These are phyloP conservation scores for Fusarium sp. DNA, from an alignment of 2,329 filamentous ascomycete species.

Conservation along the genomic window DNA sequence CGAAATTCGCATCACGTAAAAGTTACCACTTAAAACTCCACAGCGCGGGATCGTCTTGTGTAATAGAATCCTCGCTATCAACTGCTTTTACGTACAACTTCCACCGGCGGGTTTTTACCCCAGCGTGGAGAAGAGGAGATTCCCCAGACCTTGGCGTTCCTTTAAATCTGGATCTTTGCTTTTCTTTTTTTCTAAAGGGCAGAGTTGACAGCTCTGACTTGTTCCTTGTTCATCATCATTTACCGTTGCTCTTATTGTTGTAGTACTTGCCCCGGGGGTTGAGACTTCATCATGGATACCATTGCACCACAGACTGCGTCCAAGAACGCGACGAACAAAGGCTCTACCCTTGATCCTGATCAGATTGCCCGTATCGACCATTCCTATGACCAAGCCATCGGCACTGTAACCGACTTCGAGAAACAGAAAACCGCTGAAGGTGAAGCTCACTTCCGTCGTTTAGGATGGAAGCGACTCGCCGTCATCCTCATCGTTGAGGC, in stretches of 20 bases:
- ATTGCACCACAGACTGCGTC: not conserved
- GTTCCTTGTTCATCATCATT: not conserved
- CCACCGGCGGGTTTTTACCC: not conserved
- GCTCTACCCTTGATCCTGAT: not conserved
- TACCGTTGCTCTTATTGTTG: not conserved
- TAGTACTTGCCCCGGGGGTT: not conserved
- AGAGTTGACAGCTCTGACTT: not conserved
- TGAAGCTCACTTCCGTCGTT: conserved; percentile 32
- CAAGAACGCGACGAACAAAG: not conserved
- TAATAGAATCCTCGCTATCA: conserved; percentile 17
- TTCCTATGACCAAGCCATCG: conserved; percentile 30
- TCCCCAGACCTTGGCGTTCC: conserved; percentile 20
- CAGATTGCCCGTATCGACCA: conserved; percentile 24
- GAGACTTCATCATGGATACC: not conserved
- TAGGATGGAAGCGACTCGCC: conserved; percentile 40
- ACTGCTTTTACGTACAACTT: conserved; percentile 18
- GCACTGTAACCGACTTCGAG: conserved; percentile 39
- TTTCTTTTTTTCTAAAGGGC: rapidly evolving
- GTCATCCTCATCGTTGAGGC: conserved; percentile 39
- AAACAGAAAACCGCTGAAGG: conserved; percentile 36
- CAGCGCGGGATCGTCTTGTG: not conserved
- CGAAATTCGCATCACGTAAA: conserved; percentile 12
- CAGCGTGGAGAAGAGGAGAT: conserved; percentile 6
- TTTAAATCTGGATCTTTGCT: not conserved
- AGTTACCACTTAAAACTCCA: conserved; percentile 11